Percentiles rank a stretch among this genome's conserved stretches.
Conservation (phyloP, 768 basidiomycete species). For the Trametes punicea region DNA sequence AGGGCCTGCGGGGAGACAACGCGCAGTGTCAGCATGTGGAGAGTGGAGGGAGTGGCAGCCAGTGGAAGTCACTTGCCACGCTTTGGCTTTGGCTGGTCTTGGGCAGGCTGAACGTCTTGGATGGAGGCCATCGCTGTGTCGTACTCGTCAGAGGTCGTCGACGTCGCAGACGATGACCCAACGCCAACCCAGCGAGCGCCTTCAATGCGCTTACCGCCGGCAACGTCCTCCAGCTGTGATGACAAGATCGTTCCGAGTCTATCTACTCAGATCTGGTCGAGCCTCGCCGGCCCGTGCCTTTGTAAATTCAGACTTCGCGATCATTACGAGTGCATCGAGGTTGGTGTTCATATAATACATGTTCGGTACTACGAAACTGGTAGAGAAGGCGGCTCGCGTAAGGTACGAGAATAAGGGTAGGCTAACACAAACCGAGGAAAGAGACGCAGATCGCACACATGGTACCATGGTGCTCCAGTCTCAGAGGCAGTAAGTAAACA, state of each 20-base stretch:
- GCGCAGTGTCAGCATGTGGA: neutral
- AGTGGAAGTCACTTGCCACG: neutral
- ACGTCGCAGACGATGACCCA: neutral
- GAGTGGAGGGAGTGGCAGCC: neutral
- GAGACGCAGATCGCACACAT: neutral
- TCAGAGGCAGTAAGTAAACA: neutral
- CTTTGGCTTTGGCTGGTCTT: slow-evolving; percentile 3
- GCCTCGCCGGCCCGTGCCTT: no score
- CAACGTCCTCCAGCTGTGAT: neutral
- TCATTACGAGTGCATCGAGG: neutral
- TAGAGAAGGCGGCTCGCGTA: neutral
- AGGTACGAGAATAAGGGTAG: slow-evolving; percentile 10
- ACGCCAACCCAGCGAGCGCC: slow-evolving; percentile 9
- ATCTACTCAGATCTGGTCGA: neutral
- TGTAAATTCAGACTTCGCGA: no score
- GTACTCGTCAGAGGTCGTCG: slow-evolving; percentile 4
- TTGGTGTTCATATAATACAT: neutral
- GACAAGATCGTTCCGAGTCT: neutral
- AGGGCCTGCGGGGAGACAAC: slow-evolving; percentile 12
- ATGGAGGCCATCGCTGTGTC: slow-evolving; percentile 20
- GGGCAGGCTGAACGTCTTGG: slow-evolving; percentile 18
- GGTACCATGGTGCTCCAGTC: neutral
- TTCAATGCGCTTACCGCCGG: no score
- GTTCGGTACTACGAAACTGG: neutral
- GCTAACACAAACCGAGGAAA: slow-evolving; percentile 2